These are phyloP conservation scores for Combretum micranthum DNA, from an alignment of 345 rosid genomes.

Conservation along the genomic window DNA sequence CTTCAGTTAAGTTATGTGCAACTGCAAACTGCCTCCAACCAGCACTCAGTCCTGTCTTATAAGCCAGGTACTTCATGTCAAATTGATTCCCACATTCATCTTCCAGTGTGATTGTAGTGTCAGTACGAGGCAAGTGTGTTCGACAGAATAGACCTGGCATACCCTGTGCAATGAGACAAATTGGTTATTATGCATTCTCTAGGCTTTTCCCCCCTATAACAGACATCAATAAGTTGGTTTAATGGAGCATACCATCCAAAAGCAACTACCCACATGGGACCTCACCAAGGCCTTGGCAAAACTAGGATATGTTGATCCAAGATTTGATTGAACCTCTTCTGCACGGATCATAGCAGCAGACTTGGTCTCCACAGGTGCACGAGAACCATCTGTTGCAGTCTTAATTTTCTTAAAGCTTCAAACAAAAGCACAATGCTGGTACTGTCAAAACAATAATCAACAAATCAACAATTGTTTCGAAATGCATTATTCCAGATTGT, in stretches of 20 bases:
- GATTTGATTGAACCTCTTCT: slow-evolving; percentile 54
- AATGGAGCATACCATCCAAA: slow-evolving; percentile 48
- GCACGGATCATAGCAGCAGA: slow-evolving; percentile 48
- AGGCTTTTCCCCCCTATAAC: not conserved
- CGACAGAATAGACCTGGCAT: slow-evolving; percentile 76
- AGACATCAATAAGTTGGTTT: not conserved
- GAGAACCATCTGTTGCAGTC: slow-evolving; percentile 12
- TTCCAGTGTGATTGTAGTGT: slow-evolving; percentile 41
- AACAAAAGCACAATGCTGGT: slow-evolving; percentile 4
- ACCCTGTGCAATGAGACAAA: slow-evolving; percentile 29
- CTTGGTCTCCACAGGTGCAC: slow-evolving; percentile 20
- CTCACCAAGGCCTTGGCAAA: slow-evolving; percentile 55
- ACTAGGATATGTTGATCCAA: slow-evolving; percentile 47
- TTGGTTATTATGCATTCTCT: not conserved
- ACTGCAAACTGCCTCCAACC: slow-evolving; percentile 81
- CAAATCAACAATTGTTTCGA: not conserved
- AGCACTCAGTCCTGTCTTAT: slow-evolving; percentile 81
- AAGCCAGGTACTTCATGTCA: slow-evolving; percentile 48
- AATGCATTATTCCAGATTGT: not conserved
- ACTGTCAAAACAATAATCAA: slow-evolving; percentile 3
- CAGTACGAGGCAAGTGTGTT: slow-evolving; percentile 41
- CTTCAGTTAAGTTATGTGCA: slow-evolving; percentile 63
- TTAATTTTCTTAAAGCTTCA: slow-evolving; percentile 32
- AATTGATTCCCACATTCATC: slow-evolving; percentile 49
- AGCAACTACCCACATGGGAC: slow-evolving; percentile 63